phyloP scores from a whole-genome alignment of 192 early-diverging fungal genomes.

The Linnemannia schmuckeri region DNA sequence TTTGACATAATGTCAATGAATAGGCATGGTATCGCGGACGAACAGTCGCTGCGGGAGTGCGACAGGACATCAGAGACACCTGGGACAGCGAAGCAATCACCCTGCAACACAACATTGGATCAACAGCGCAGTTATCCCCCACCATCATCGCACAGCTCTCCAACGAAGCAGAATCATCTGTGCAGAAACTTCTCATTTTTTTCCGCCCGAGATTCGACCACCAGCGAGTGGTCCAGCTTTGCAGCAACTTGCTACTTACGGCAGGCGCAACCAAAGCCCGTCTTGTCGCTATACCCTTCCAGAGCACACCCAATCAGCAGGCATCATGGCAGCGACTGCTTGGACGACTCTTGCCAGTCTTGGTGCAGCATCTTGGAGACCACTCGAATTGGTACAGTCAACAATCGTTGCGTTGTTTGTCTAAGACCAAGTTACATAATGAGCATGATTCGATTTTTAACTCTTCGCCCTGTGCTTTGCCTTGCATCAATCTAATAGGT shows the following conservation, averaged over 20 bases:
- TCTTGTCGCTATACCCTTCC: constrained; percentile 19
- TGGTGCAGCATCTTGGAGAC: constrained; percentile 27
- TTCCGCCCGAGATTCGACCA: constrained; percentile 48
- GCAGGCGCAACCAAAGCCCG: background rate
- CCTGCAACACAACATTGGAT: constrained; percentile 1
- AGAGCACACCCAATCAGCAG: background rate
- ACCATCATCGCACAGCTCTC: constrained; percentile 17
- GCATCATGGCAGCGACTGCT: constrained; percentile 2
- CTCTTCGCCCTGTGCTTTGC: background rate
- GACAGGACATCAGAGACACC: constrained; percentile 31
- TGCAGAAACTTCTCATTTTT: constrained; percentile 58
- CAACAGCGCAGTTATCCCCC: background rate
- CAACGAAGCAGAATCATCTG: constrained; percentile 1
- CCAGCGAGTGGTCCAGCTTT: constrained; percentile 35
- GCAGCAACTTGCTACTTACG: constrained; percentile 27
- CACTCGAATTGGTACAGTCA: constrained; percentile 12
- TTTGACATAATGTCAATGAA: background rate
- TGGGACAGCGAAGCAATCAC: constrained; percentile 55
- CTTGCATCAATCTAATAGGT: background rate
- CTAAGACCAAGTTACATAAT: background rate
- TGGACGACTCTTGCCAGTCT: constrained; percentile 35
- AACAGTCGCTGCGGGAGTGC: constrained; percentile 41
- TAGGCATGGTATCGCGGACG: constrained; percentile 75
- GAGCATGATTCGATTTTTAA: background rate
- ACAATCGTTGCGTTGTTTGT: background rate